phyloP scores from a whole-genome alignment of 345 rosid genomes.

The Rhodamnia argentea region DNA sequence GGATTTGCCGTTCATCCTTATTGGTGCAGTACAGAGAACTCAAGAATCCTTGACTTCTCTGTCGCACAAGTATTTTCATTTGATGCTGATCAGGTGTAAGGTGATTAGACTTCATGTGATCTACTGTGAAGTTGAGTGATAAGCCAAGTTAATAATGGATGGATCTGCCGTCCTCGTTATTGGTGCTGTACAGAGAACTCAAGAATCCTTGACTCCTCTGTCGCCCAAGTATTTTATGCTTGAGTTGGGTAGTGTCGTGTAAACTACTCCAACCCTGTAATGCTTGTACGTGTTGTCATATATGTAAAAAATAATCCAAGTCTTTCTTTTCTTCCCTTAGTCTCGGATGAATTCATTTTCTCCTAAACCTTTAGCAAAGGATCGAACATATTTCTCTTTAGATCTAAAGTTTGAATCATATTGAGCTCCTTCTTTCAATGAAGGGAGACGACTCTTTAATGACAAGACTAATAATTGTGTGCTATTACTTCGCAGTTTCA shows the following conservation, averaged over 20 bases:
- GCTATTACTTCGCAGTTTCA: background rate
- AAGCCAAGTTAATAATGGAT: too few species aligned
- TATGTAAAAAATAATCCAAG: background rate
- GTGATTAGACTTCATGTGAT: background rate
- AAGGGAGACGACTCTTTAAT: background rate
- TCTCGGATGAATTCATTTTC: background rate
- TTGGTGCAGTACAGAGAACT: too few species aligned
- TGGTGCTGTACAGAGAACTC: too few species aligned
- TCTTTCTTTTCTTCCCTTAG: background rate
- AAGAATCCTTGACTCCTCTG: too few species aligned
- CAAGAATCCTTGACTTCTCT: too few species aligned
- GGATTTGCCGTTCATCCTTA: too few species aligned
- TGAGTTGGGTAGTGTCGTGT: too few species aligned
- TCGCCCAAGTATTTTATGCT: too few species aligned
- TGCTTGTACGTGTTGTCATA: background rate
- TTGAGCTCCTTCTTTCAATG: background rate
- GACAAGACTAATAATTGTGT: background rate
- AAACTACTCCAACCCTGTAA: background rate
- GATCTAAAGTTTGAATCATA: background rate
- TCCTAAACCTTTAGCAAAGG: background rate
- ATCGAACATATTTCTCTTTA: background rate
- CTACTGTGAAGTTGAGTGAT: too few species aligned
- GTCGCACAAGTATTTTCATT: too few species aligned
- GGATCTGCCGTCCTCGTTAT: too few species aligned
- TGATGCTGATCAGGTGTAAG: too few species aligned